Evolutionary conservation across 768 basidiomycete genomes (phyloP), one percentile per base, ranked within the genome.

Genomic region (Tulasnella sp.): DNA sequence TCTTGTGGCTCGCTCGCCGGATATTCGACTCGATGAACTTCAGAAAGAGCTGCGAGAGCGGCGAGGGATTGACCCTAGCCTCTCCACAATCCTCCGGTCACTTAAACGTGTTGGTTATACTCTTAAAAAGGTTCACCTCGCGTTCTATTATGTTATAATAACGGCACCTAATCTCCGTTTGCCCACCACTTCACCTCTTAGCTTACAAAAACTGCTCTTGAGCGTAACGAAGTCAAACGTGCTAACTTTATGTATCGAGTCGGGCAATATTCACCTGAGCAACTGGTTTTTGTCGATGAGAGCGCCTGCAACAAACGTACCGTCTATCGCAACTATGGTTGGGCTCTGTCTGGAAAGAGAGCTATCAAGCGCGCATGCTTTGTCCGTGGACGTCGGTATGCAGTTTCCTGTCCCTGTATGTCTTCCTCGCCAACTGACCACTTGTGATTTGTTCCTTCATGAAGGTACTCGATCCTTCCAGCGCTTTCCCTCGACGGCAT

Each of bases 401-500:
- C 16, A 14, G 3, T 42, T 42, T 42, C 42, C 42, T 42, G 42
- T 14, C 42, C 10, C 42, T 42, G 42, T 42, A 42, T 3, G 3
- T 3, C 42, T 42, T 42, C 42, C 16, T 42, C n/a, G 40, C 8
- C 8, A 8, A 42, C 42, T 42, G 42, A 42, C 19, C 48, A 38
- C 8, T 19, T 10, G 18, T 21, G 5, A 21, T 42, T 12, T 7
- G 10, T 42, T 42, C 39, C 9, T 39, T 44, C 21, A n/a, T 14
- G 16, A 16, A 38, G 80, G 36, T 84, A 82, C 77, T 85, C 83
- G 3, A 74, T 85, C 5, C 84, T 85, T n/a, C 84, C 84, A 24
- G 84, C 83, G 7, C 74, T 85, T 0, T 82, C 81, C 0, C 75
- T 84, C 21, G 81, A 84, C 39, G 84, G 84, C 3, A 80, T 85